phyloP scores from a whole-genome alignment of 805 yeast species.

The Ascoidea asiatica region DNA sequence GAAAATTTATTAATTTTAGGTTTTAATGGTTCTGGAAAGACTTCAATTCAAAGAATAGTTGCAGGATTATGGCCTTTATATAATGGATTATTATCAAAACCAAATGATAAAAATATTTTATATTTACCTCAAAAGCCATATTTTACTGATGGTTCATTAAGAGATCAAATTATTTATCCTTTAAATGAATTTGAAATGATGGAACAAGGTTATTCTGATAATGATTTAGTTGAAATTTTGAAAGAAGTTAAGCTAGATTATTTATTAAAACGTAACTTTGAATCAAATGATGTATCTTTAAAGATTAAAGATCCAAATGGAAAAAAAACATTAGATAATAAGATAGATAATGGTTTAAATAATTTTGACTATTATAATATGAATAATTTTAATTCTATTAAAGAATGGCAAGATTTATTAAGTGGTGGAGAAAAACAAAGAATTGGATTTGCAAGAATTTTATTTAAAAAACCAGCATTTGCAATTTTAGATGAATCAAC shows the following conservation, averaged over 20 bases:
- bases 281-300: background rate
- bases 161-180: slow-evolving; percentile 90
- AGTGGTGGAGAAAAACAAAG: slow-evolving; percentile 96
- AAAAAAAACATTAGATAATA: background rate
- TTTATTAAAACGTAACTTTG: slow-evolving; percentile 40
- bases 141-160: slow-evolving; percentile 63
- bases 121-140: slow-evolving; percentile 83
- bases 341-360: slow-evolving; percentile 28
- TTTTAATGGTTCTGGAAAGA: slow-evolving; percentile 82
- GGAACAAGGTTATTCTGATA: slow-evolving; percentile 57
- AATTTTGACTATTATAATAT: background rate
- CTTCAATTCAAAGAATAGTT: slow-evolving; percentile 69
- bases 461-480: slow-evolving; percentile 69
- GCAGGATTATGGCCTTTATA: slow-evolving; percentile 91
- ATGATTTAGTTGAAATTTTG: slow-evolving; percentile 50
- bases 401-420: slow-evolving; percentile 82
- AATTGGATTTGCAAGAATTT: slow-evolving; percentile 72
- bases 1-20: slow-evolving; percentile 74
- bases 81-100: slow-evolving; percentile 69
- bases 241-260: slow-evolving; percentile 72
- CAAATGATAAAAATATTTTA: slow-evolving; percentile 52
- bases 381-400: slow-evolving; percentile 24
- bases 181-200: slow-evolving; percentile 65
- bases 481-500: slow-evolving; percentile 90
- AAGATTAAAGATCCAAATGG: slow-evolving; percentile 1